Conservation (phyloP, 345 rosid genomes). For the Melastoma malabathricum region DNA sequence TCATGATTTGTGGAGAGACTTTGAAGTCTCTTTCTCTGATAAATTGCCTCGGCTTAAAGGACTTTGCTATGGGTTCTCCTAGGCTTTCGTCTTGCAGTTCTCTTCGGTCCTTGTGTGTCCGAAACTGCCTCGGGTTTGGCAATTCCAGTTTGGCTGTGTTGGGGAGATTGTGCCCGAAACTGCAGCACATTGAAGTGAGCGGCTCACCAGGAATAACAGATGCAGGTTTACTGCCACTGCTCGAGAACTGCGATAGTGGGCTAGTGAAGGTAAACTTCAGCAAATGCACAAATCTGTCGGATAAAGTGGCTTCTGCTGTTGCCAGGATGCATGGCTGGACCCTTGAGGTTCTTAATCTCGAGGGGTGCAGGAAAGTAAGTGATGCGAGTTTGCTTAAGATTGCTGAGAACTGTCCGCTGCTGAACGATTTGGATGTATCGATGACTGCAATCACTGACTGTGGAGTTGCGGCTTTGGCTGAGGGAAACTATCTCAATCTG, state of each 20-base stretch:
- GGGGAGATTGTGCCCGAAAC: slow-evolving; percentile 63
- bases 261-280: slow-evolving; percentile 67
- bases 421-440: slow-evolving; percentile 69
- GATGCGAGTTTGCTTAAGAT: slow-evolving; percentile 53
- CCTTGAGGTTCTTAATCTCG: slow-evolving; percentile 62
- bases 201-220: slow-evolving; percentile 67
- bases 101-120: slow-evolving; percentile 43
- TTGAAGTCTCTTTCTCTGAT: slow-evolving; percentile 54
- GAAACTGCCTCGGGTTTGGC: slow-evolving; percentile 86
- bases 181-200: slow-evolving; percentile 49
- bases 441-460: slow-evolving; percentile 51
- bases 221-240: slow-evolving; percentile 48
- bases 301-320: slow-evolving; percentile 40
- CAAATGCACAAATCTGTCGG: slow-evolving; percentile 64
- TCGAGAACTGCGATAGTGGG: slow-evolving; percentile 43
- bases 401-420: slow-evolving; percentile 55
- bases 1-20: slow-evolving; percentile 52
- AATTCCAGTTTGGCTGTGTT: slow-evolving; percentile 47
- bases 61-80: slow-evolving; percentile 27
- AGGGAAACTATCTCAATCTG: slow-evolving; percentile 38
- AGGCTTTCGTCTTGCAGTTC: slow-evolving; percentile 32
- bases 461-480: slow-evolving; percentile 48
- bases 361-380: slow-evolving; percentile 55
- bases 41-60: slow-evolving; percentile 65
- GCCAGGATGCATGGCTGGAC: slow-evolving; percentile 51